Percentiles rank a stretch among this genome's conserved stretches.
These are phyloP conservation scores for Aureobasidium sp. DNA, from an alignment of 2,329 filamentous ascomycete genomes.

Conservation along the genomic window DNA sequence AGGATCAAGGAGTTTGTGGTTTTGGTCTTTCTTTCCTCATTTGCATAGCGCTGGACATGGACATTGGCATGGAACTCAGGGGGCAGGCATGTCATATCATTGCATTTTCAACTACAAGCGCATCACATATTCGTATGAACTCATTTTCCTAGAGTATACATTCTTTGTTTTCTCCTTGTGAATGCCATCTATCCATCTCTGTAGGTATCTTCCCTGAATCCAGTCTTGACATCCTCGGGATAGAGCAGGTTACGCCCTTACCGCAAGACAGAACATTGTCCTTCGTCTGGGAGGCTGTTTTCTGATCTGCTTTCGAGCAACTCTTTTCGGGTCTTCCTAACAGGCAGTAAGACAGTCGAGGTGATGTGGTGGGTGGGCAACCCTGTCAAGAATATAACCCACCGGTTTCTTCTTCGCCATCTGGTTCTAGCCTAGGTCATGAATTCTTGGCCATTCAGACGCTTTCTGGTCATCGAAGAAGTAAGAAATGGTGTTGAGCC, in stretches of 20 bases:
- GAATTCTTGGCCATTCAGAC: background rate
- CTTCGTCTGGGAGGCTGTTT: too few relatives aligned
- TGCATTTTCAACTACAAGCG: background rate
- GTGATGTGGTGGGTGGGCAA: background rate
- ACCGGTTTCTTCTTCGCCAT: too few relatives aligned
- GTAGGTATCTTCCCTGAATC: background rate
- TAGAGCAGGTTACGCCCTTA: too few relatives aligned
- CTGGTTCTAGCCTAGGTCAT: background rate
- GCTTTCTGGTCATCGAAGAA: too few relatives aligned
- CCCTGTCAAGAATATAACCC: background rate
- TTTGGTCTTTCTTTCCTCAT: background rate
- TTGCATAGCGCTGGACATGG: background rate
- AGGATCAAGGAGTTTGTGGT: background rate
- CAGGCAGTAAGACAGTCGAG: background rate
- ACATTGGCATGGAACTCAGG: background rate
- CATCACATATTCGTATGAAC: background rate
- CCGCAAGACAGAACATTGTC: background rate
- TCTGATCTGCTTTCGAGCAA: too few relatives aligned
- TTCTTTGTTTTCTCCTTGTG: background rate
- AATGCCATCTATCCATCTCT: background rate
- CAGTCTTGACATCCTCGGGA: too few relatives aligned
- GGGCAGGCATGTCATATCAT: background rate
- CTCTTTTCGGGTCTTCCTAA: background rate
- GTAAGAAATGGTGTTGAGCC: too few relatives aligned
- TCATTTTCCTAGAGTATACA: background rate